Percentiles rank a stretch among this genome's conserved stretches.
Conservation (phyloP, 768 basidiomycete genomes). For the Lentinula raphanica region DNA sequence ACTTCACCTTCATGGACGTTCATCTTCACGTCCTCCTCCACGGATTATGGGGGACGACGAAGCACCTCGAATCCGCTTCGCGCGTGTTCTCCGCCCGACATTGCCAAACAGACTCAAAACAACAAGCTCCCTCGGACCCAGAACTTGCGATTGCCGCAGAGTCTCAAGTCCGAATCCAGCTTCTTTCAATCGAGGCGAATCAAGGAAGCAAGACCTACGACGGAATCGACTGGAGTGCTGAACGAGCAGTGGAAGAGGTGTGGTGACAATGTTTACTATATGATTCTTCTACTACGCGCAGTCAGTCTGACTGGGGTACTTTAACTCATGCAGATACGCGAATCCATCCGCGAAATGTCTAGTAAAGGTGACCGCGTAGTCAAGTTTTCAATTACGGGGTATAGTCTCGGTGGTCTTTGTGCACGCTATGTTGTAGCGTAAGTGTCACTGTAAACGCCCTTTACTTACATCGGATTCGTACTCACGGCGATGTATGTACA, state of each 20-base stretch:
- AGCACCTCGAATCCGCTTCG: slow-evolving; percentile 17
- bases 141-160: neutral
- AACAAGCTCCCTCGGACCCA: no score
- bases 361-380: slow-evolving; percentile 15
- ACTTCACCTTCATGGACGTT: slow-evolving; percentile 1
- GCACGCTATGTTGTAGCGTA: slow-evolving; percentile 29
- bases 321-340: neutral
- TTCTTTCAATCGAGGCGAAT: slow-evolving; percentile 21
- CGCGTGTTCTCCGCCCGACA: slow-evolving; percentile 12
- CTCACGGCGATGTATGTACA: neutral
- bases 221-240: slow-evolving; percentile 30
- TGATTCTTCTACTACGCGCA: neutral
- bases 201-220: slow-evolving; percentile 24
- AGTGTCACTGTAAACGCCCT: neutral
- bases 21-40: slow-evolving; percentile 18
- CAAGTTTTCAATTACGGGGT: slow-evolving; percentile 23
- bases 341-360: slow-evolving; percentile 23
- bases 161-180: slow-evolving; percentile 14
- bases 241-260: slow-evolving; percentile 17
- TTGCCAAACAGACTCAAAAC: neutral
- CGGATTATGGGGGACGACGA: slow-evolving; percentile 25
- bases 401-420: slow-evolving; percentile 32
- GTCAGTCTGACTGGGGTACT: neutral
- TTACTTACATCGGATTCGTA: no score
- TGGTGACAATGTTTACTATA: neutral